Evolutionary conservation across 345 rosid genomes (phyloP).

Genomic region (Rhizophora mangle): DNA sequence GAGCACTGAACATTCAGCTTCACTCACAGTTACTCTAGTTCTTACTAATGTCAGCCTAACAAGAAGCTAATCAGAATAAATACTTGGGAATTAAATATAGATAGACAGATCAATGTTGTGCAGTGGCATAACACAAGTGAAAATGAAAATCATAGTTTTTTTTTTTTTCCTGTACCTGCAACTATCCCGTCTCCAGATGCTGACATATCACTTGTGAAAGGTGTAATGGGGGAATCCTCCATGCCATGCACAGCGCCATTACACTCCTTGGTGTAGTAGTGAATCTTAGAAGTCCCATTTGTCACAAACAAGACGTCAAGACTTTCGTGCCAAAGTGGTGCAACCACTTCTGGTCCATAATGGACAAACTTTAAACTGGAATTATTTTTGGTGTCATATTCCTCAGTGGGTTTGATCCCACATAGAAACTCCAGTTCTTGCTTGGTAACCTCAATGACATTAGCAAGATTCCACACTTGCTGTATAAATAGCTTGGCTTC

Average conservation of each 20-base stretch:
- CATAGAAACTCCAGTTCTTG: conserved; percentile 89
- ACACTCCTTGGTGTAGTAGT: conserved; percentile 75
- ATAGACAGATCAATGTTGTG: neutral
- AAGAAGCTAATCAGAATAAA: neutral
- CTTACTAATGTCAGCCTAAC: neutral
- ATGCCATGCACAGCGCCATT: conserved; percentile 70
- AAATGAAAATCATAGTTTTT: no score
- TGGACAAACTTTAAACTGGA: conserved; percentile 64
- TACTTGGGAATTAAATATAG: no score
- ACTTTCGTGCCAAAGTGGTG: conserved; percentile 77
- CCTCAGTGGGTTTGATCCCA: conserved; percentile 64
- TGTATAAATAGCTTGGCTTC: conserved; percentile 65
- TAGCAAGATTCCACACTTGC: conserved; percentile 71
- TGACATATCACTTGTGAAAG: conserved; percentile 77
- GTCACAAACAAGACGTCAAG: conserved; percentile 78
- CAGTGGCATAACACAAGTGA: neutral
- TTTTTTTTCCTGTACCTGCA: conserved; percentile 48
- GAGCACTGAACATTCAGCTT: no score
- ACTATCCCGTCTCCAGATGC: conserved; percentile 92
- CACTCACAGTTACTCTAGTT: neutral
- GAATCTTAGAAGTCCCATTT: conserved; percentile 89
- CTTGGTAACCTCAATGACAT: conserved; percentile 75
- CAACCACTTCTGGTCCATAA: conserved; percentile 56
- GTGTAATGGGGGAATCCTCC: conserved; percentile 82
- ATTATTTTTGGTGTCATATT: conserved; percentile 62